phyloP scores from a whole-genome alignment of 2,329 filamentous ascomycete genomes.

The Clonostachys chloroleuca region DNA sequence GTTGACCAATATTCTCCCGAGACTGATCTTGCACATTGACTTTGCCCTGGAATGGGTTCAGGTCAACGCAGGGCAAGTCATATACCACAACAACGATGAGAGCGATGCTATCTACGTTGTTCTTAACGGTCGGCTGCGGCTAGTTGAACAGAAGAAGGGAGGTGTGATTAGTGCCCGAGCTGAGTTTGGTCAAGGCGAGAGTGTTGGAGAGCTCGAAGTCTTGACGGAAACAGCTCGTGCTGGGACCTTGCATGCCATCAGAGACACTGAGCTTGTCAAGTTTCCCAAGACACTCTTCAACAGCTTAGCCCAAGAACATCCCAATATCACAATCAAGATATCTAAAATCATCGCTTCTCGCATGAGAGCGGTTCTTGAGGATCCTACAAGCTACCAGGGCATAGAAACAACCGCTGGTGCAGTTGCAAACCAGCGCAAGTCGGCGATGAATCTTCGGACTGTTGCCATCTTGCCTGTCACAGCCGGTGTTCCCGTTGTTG shows the following conservation, averaged over 20 bases:
- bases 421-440: slow-evolving; percentile 58
- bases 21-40: slow-evolving; percentile 91
- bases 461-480: slow-evolving; percentile 91
- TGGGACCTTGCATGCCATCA: slow-evolving; percentile 89
- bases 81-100: slow-evolving; percentile 90
- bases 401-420: slow-evolving; percentile 59
- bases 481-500: slow-evolving; percentile 85
- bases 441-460: slow-evolving; percentile 87
- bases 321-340: slow-evolving; percentile 97
- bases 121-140: slow-evolving; percentile 82
- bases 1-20: slow-evolving; percentile 81
- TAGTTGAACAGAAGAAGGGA: slow-evolving; percentile 76
- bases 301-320: slow-evolving; percentile 93
- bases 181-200: slow-evolving; percentile 95
- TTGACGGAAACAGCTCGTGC: slow-evolving; percentile 91
- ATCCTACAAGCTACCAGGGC: slow-evolving; percentile 63
- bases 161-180: slow-evolving; percentile 82
- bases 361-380: slow-evolving; percentile 85
- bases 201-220: slow-evolving; percentile 94
- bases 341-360: slow-evolving; percentile 96
- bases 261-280: slow-evolving; percentile 93
- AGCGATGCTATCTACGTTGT: slow-evolving; percentile 99
- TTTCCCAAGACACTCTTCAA: slow-evolving; percentile 96
- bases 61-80: slow-evolving; percentile 88
- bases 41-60: slow-evolving; percentile 99